phyloP scores from a whole-genome alignment of 2,329 filamentous ascomycete genomes.

The Aureobasidium lini region DNA sequence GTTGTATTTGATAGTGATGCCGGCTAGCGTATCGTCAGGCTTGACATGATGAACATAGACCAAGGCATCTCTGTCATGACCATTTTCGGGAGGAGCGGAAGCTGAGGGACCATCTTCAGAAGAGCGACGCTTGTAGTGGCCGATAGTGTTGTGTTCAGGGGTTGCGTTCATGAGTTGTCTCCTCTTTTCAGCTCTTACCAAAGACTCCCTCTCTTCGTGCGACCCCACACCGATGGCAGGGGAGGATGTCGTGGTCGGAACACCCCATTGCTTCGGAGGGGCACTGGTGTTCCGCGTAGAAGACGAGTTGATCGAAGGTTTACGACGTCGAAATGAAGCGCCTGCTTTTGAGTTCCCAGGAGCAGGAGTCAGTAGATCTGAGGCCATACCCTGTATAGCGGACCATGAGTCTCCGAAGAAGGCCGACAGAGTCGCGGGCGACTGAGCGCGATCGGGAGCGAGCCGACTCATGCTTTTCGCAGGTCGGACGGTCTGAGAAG shows the following conservation, averaged over 20 bases:
- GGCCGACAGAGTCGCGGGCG: conserved; percentile 29
- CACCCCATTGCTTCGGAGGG: conserved; percentile 42
- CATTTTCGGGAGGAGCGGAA: conserved; percentile 46
- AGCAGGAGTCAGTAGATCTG: conserved; percentile 32
- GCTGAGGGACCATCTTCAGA: conserved; percentile 53
- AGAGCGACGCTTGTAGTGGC: conserved; percentile 55
- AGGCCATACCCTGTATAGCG: conserved; percentile 42
- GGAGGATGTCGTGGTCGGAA: conserved; percentile 27
- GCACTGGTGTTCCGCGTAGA: conserved; percentile 27
- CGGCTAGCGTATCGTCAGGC: conserved; percentile 78
- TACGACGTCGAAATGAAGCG: conserved; percentile 10
- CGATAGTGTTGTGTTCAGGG: conserved; percentile 36
- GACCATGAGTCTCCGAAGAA: conserved; percentile 44
- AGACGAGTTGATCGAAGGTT: conserved; percentile 22
- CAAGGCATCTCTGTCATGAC: conserved; percentile 65
- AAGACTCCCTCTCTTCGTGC: conserved; percentile 38
- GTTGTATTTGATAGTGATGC: conserved; percentile 82
- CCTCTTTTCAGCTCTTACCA: conserved; percentile 43
- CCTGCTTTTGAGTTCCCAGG: neutral
- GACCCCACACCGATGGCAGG: conserved; percentile 35
- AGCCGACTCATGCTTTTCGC: conserved; percentile 2
- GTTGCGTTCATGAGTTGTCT: conserved; percentile 37
- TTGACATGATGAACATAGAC: conserved; percentile 87
- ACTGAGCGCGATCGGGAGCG: neutral
- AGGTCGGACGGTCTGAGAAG: conserved; percentile 2